Base-by-base conservation (phyloP, 768 basidiomycete genomes). In the Russula abietina region DNA sequence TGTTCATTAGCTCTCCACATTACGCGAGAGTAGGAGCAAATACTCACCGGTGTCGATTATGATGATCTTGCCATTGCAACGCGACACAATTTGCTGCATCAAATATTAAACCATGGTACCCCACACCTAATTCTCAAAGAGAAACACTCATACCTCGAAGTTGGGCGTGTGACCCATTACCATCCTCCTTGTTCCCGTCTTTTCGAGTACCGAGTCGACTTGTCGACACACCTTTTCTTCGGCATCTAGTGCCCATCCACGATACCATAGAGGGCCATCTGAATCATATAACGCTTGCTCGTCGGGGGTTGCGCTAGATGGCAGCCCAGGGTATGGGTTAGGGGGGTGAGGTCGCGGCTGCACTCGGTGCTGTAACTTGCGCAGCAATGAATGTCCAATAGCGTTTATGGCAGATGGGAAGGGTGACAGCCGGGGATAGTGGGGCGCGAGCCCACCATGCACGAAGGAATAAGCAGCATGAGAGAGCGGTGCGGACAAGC, bases 91-190 rank as follows among this genome's bases (percentile, higher is more conserved):
- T 67, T 83, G 83, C 81, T 48, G 62, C 45, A 16, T 30, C 12
- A 43, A n/a, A 36, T 26, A 12, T 32, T 33, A 49, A 33, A 32
- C 39, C 14, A 36, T 36, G 36, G 12, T 36, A 12, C 12, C 12
- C 38, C 16, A 26, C 26, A 49, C 9, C 8, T 33, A 36, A 4
- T 28, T 28, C 17, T 9, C 45, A n/a, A 49, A 39, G 57, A 28
- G 26, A 63, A 48, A 65, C 22, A 2, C 5, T 71, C 78, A 30
- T 65, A 85, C 88, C 64, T 79, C 79, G 68, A 97, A 93, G 72
- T 95, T 81, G 1, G 97, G 96, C 0, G 97, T 98, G 73, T 98
- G 97, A 0, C 96, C 96, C 93, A 97, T 94, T 50, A 99, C 83
- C 85, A 95, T 86, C 68, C 93, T 78, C 62, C 91, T 76, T 30